Evolutionary conservation across 495 filamentous ascomycete species (phyloP).

Genomic region (Chlorociboria aeruginascens): DNA sequence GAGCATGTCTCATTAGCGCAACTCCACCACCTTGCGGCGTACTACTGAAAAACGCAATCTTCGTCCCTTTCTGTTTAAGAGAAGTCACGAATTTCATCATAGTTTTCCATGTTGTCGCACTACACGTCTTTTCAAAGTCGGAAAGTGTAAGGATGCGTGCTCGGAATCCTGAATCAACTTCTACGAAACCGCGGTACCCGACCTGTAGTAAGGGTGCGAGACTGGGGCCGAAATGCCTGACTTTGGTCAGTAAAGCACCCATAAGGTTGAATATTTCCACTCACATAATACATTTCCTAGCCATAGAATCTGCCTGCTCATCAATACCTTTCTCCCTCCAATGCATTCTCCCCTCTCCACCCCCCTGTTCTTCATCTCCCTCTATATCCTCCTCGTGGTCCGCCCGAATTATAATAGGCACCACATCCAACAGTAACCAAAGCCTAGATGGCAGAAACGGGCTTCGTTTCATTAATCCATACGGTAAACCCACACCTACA

Average conservation of each 20-base stretch:
- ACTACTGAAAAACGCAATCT: slow-evolving; percentile 75
- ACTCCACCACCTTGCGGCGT: slow-evolving; percentile 86
- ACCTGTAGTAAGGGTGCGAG: slow-evolving; percentile 63
- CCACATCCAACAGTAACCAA: slow-evolving; percentile 69
- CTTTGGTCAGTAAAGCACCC: neutral
- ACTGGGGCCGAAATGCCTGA: slow-evolving; percentile 65
- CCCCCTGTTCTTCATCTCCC: neutral
- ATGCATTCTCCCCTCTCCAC: slow-evolving; percentile 28
- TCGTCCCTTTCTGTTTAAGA: slow-evolving; percentile 53
- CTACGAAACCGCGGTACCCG: slow-evolving; percentile 59
- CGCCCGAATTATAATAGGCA: slow-evolving; percentile 47
- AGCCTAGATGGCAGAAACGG: slow-evolving; percentile 58
- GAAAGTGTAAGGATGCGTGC: slow-evolving; percentile 47
- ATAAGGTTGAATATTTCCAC: slow-evolving; percentile 7
- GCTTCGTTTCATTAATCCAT: slow-evolving; percentile 34
- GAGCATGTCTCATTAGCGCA: slow-evolving; percentile 77
- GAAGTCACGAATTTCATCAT: slow-evolving; percentile 54
- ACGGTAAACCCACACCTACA: slow-evolving; percentile 49
- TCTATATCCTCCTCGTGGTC: slow-evolving; percentile 21
- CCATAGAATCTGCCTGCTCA: slow-evolving; percentile 80
- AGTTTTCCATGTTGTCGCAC: slow-evolving; percentile 51
- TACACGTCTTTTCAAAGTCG: slow-evolving; percentile 53
- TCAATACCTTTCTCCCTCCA: slow-evolving; percentile 51
- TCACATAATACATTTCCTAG: slow-evolving; percentile 65
- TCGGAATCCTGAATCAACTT: slow-evolving; percentile 57